Percentiles rank a stretch among this genome's conserved stretches.
phyloP scores from a whole-genome alignment of 805 yeast species.

The Helenozyma baotianmanensis region DNA sequence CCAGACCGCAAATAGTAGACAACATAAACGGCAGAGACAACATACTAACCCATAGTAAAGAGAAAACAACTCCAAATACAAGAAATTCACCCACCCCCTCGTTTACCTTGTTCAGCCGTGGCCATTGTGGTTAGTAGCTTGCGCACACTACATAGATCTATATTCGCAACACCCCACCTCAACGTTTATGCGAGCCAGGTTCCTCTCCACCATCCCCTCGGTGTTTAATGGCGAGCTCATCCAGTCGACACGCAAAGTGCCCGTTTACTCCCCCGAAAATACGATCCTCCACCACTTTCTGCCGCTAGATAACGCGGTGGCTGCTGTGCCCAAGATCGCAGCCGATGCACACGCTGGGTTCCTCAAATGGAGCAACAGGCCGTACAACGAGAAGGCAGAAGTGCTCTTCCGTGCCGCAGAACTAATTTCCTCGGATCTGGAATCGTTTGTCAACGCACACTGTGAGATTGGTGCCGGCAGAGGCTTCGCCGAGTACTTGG shows the following conservation, averaged over 20 bases:
- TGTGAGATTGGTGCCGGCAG: conserved; percentile 7
- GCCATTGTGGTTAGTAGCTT: no score
- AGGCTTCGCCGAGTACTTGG: conserved; percentile 6
- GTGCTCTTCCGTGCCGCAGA: conserved; percentile 18
- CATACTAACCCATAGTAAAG: no score
- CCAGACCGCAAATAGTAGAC: no score
- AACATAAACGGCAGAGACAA: no score
- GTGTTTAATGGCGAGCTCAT: conserved; percentile 9
- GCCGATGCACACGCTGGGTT: conserved; percentile 22
- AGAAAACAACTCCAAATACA: no score
- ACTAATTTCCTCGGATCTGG: conserved; percentile 10
- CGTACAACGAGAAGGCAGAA: conserved; percentile 13
- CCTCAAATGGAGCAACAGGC: conserved; percentile 19
- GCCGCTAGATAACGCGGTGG: conserved; percentile 5
- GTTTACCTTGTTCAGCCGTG: no score
- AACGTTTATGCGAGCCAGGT: no score
- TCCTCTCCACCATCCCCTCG: conserved; percentile 5
- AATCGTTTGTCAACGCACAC: conserved; percentile 9
- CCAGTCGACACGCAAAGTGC: conserved; percentile 1
- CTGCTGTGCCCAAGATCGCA: conserved; percentile 13
- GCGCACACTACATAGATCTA: no score
- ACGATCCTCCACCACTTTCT: conserved; percentile 8
- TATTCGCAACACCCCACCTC: no score
- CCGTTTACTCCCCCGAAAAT: conserved; percentile 10
- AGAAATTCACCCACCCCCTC: no score